Evolutionary conservation across 108 stramenopile genomes (phyloP).

Genomic region (Nitzschia sp.): DNA sequence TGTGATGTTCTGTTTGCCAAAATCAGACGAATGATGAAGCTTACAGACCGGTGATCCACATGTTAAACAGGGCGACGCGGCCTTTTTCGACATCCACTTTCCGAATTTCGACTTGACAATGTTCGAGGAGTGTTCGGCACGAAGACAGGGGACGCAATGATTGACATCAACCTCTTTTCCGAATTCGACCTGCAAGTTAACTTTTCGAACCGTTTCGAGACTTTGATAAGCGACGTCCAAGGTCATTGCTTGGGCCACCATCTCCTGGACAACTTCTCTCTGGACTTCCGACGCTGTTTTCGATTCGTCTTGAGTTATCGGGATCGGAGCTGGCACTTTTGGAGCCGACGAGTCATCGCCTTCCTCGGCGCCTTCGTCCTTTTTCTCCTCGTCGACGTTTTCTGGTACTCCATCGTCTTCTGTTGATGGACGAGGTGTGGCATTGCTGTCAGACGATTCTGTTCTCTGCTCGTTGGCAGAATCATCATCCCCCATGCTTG

Average conservation of each 20-base stretch:
- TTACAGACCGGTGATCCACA: slow-evolving; percentile 39
- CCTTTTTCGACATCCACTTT: slow-evolving; percentile 17
- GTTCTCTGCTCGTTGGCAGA: neutral
- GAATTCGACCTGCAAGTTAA: slow-evolving; percentile 67
- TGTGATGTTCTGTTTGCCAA: slow-evolving; percentile 47
- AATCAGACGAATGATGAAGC: slow-evolving; percentile 39
- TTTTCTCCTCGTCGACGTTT: neutral
- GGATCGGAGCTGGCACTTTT: neutral
- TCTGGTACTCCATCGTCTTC: neutral
- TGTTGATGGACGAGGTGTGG: no score
- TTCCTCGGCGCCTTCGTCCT: neutral
- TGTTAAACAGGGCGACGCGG: slow-evolving; percentile 28
- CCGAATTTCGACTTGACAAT: slow-evolving; percentile 18
- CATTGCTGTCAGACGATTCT: no score
- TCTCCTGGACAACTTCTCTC: neutral
- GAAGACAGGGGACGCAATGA: slow-evolving; percentile 5
- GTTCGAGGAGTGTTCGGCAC: slow-evolving; percentile 8
- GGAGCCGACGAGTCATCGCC: neutral
- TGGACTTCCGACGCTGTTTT: neutral
- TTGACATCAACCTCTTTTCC: slow-evolving; percentile 11
- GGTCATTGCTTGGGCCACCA: slow-evolving; percentile 35
- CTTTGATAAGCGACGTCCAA: slow-evolving; percentile 61
- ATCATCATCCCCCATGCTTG: neutral
- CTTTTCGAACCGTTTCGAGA: slow-evolving; percentile 56
- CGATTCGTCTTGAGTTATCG: neutral